Percentiles rank a stretch among this genome's conserved stretches.
Evolutionary conservation across 164 flowering plant genomes (phyloP).

Genomic region (Chimonanthus salicifolius): DNA sequence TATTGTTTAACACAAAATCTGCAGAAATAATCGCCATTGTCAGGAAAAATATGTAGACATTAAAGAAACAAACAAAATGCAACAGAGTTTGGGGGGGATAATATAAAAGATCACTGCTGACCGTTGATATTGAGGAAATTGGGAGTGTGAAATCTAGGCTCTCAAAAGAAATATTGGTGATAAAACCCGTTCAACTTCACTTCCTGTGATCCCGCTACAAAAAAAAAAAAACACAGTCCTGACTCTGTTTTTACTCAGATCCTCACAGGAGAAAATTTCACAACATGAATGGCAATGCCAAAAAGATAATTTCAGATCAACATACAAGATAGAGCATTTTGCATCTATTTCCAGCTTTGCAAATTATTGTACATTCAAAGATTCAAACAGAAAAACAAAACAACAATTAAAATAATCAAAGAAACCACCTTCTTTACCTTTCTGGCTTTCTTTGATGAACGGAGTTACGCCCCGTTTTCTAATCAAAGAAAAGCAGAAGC

Average conservation of each 20-base stretch:
- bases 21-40: slow-evolving; percentile 4
- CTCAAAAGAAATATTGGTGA: neutral
- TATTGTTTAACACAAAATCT: slow-evolving; percentile 4
- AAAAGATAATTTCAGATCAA: neutral
- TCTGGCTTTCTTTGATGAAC: neutral
- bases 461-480: neutral
- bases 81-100: neutral
- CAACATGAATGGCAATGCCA: too few species aligned
- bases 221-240: too few species aligned
- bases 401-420: neutral
- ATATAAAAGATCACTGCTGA: neutral
- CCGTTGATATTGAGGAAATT: too few species aligned
- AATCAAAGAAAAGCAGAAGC: neutral
- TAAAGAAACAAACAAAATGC: neutral
- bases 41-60: neutral
- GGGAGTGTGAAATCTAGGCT: neutral
- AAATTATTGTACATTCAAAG: neutral
- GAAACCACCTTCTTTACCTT: neutral
- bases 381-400: neutral
- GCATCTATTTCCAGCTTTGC: neutral
- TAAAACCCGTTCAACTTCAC: neutral
- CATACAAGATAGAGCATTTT: neutral
- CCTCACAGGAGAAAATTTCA: too few species aligned
- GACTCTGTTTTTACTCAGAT: too few species aligned
- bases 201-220: neutral